Conservation (phyloP, 2,329 filamentous ascomycete genomes). For the Cadophora sp. region DNA sequence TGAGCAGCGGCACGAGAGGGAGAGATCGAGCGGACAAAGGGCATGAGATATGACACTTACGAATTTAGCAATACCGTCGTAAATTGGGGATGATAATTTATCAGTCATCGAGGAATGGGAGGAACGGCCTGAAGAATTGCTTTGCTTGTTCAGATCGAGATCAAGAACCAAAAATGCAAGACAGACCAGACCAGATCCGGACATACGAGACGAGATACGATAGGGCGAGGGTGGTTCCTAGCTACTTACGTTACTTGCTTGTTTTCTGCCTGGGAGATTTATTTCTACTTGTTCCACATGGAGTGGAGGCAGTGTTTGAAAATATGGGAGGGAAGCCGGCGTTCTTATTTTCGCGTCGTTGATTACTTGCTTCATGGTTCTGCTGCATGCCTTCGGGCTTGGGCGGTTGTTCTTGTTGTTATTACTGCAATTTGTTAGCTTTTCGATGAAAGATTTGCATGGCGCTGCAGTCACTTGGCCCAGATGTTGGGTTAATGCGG, state of each 20-base stretch:
- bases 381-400: neutral
- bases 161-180: neutral
- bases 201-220: neutral
- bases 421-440: neutral
- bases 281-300: neutral
- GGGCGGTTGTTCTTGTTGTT: neutral
- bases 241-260: constrained; percentile 2
- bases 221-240: neutral
- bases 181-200: constrained; percentile 8
- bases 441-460: neutral
- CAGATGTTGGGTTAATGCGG: neutral
- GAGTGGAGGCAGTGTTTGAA: neutral
- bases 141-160: neutral
- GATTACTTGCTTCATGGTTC: neutral
- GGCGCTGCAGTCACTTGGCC: neutral
- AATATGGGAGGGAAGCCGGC: neutral
- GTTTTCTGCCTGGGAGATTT: neutral
- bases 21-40: neutral
- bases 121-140: neutral
- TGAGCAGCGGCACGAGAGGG: neutral
- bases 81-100: neutral
- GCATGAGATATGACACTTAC: constrained; percentile 5
- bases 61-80: neutral
- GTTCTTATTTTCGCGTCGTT: neutral
- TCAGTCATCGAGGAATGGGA: neutral